Conservation (phyloP, 805 yeast species). For the Cyberlindnera bimundalis region DNA sequence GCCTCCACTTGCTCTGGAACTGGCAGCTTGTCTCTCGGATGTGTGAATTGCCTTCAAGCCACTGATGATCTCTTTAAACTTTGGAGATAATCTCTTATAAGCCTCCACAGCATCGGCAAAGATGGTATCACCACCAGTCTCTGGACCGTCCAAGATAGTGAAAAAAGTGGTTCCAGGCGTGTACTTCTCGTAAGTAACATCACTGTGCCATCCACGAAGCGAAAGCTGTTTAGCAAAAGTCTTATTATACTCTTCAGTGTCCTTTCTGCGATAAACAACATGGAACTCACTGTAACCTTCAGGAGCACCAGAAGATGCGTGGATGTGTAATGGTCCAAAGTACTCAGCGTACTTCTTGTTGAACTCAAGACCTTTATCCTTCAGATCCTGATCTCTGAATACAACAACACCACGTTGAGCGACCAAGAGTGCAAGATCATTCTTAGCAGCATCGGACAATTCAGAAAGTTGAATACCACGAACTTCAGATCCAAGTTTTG, state of each 20-base stretch:
- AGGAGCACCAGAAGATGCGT: constrained; percentile 74
- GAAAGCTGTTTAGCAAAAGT: constrained; percentile 26
- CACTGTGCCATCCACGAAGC: constrained; percentile 59
- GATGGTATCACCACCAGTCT: constrained; percentile 75
- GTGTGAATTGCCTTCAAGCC: constrained; percentile 69
- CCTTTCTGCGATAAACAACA: constrained; percentile 50
- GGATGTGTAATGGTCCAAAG: constrained; percentile 70
- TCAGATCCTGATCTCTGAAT: constrained; percentile 65
- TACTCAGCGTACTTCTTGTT: constrained; percentile 52
- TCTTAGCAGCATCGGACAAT: constrained; percentile 51
- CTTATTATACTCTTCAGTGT: constrained; percentile 31
- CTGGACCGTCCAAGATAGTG: constrained; percentile 56
- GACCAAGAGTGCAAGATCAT: constrained; percentile 64
- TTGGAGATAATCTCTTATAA: constrained; percentile 66
- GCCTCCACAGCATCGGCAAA: constrained; percentile 72
- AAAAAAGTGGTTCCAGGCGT: constrained; percentile 72
- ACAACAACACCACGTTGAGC: constrained; percentile 70
- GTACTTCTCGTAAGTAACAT: constrained; percentile 68
- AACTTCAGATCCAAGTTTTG: constrained; percentile 67
- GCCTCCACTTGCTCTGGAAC: constrained; percentile 53
- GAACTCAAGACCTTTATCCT: constrained; percentile 47
- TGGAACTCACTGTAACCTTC: constrained; percentile 56
- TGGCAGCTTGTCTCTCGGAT: constrained; percentile 64
- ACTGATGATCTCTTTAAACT: constrained; percentile 51
- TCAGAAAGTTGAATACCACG: constrained; percentile 56